Base-by-base conservation (phyloP, 2,329 filamentous ascomycete species). In the Scytalidium sp. region DNA sequence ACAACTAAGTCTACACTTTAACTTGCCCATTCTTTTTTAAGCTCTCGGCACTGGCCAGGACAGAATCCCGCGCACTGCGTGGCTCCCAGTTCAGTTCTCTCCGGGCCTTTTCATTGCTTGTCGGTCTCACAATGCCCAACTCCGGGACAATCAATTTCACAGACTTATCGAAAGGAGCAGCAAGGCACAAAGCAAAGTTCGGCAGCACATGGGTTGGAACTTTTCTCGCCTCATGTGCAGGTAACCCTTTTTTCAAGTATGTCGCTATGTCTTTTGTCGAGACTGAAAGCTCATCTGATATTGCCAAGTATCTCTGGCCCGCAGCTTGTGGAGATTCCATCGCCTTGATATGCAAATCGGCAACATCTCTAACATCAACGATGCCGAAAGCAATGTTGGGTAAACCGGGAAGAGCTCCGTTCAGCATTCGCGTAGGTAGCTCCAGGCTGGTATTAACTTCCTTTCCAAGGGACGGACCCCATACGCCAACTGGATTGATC, bases 341-440 rank as follows among this genome's bases (percentile, higher is more conserved):
- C 0, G 83, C 81, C 8, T 71, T 71, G 19, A 85, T 73, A 56
- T 88, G 83, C 1, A 79, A 79, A 11, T 76, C 66, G 0, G 82
- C 85, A 1, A 88, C 76, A 57, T 88, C 78, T 4, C 75, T 70
- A 13, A 80, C 77, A 56, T 81, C 75, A 3, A 84, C 80, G 0
- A 73, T 76, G 29, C 43, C 59, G 36, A 58, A 61, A 2, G 10
- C 9, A 0, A 80, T 85, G 0, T 79, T 71, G 0, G 78, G 72
- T 7, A 87, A 72, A 17, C 72, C 70, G 53, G 80, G 82, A 50
- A 77, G 75, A n/a, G 50, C 56, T 2, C 86, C 86, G n/a, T 75
- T 76, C 15, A 85, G 73, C 40, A 88, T 70, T 49, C 83, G 75
- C 1, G 84, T 87, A 69, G 91, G 91, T 54, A 90, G 71, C 10